Evolutionary conservation across 257 asterid species (phyloP).

Genomic region (Haberlea rhodopensis): DNA sequence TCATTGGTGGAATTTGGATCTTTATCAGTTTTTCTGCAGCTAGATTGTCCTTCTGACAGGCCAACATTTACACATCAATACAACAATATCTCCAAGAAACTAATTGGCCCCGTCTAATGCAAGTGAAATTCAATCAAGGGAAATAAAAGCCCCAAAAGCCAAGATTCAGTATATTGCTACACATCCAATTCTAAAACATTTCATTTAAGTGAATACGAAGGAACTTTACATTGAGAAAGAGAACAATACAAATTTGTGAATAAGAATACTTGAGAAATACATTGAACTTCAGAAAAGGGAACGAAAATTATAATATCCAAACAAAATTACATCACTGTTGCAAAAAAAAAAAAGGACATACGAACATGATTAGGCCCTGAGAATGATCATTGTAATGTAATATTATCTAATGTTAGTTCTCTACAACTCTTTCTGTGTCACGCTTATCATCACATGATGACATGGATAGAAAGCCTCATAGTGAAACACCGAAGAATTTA

Average conservation of each 20-base stretch:
- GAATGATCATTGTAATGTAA: conserved; percentile 14
- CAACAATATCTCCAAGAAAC: conserved; percentile 3
- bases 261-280: too few relatives aligned
- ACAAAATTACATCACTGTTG: conserved; percentile 9
- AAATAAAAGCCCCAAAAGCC: too few relatives aligned
- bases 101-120: neutral
- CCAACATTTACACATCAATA: conserved; percentile 23
- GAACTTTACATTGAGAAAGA: too few relatives aligned
- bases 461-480: neutral
- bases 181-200: too few relatives aligned
- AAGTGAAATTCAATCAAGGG: too few relatives aligned
- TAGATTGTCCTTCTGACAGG: conserved; percentile 42
- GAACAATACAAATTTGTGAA: too few relatives aligned
- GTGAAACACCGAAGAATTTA: too few relatives aligned
- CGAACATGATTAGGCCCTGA: neutral
- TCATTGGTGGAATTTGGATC: too few relatives aligned
- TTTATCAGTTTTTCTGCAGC: too few relatives aligned
- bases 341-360: conserved; percentile 14
- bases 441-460: neutral
- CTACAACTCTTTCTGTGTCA: neutral
- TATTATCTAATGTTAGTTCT: neutral
- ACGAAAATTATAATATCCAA: neutral
- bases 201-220: too few relatives aligned
- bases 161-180: too few relatives aligned
- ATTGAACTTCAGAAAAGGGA: too few relatives aligned